Percentiles rank a stretch among this genome's conserved stretches.
Conservation (phyloP, 257 asterid genomes). For the Solanum megistacrolobum region DNA sequence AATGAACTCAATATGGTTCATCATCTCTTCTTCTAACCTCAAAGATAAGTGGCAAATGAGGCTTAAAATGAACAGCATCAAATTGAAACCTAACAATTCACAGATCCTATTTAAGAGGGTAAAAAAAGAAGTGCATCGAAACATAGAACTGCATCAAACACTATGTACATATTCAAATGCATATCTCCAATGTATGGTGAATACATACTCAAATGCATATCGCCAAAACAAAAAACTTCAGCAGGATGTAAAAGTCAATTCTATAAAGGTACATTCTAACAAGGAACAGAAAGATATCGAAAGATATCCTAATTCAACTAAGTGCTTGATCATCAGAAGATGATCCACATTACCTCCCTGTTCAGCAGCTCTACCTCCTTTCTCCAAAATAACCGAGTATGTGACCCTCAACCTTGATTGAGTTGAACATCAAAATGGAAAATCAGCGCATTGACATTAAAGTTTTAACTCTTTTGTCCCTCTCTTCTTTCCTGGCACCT, state of each 20-base stretch:
- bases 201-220: neutral
- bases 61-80: neutral
- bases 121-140: neutral
- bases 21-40: neutral
- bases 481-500: slow-evolving; percentile 46
- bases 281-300: neutral
- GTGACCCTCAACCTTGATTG: slow-evolving; percentile 55
- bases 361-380: slow-evolving; percentile 11
- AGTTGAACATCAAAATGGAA: neutral
- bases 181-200: neutral
- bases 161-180: neutral
- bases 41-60: neutral
- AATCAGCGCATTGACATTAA: slow-evolving; percentile 70
- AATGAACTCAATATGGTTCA: neutral
- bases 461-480: slow-evolving; percentile 50
- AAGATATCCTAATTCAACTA: slow-evolving; percentile 22
- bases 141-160: neutral
- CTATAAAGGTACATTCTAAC: neutral
- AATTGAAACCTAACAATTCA: neutral
- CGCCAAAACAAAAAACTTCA: neutral
- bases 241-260: neutral
- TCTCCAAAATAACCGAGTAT: slow-evolving; percentile 6
- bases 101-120: neutral
- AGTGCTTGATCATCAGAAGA: slow-evolving; percentile 35
- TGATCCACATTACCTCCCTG: slow-evolving; percentile 24